Base-by-base conservation (phyloP, 1,139 yeast species). In the Kodamaea alishanica region DNA sequence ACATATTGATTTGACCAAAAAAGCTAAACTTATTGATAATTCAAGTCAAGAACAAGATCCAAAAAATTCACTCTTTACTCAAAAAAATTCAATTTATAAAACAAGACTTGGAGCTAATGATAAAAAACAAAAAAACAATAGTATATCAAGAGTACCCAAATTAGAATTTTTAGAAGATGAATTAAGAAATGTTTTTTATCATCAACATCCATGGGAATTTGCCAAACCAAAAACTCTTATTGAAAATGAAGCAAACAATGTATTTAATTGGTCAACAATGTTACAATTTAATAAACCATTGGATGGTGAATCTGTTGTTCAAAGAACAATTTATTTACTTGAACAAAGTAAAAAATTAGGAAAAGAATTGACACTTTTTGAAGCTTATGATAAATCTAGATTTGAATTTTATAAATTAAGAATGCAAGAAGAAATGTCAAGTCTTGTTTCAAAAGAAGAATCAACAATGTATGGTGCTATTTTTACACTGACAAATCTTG, bases 201-300 rank as follows among this genome's bases (percentile, higher is more conserved):
- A 79, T 44, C 96, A 90, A 59, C 99, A 92, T 61, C 98, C 99
- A 8, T 92, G 98, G 98, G 99, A 92, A 63, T 70, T 90, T 43
- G 86, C 98, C 2, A 78, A 96, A 50, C 97, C 98, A n/a, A 87
- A 87, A 58, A 73, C 80, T 26, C 65, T 92, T 49, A 75, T 89
- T 35, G 99, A 94, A 63, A 84, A 80, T 53, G 62, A 72, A 32
- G 72, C 69, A 26, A 59, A 63, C 23, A 52, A 61, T 8, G 70
- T 73, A 42, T 63, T 71, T 48, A 87, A 92, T 60, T 92, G 98
- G 97, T 73, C 81, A 39, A 73, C 73, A 39, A 75, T 92, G 62
- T 74, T 77, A 48, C 97, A 92, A 57, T 61, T 80, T 32, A 66
- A 73, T 38, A 83, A 83, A 55, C 84, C 83, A 23, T 71, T 92